Percentiles rank a stretch among this genome's conserved stretches.
phyloP scores from a whole-genome alignment of 2,329 filamentous ascomycete genomes.

The Aspergillus sp. region DNA sequence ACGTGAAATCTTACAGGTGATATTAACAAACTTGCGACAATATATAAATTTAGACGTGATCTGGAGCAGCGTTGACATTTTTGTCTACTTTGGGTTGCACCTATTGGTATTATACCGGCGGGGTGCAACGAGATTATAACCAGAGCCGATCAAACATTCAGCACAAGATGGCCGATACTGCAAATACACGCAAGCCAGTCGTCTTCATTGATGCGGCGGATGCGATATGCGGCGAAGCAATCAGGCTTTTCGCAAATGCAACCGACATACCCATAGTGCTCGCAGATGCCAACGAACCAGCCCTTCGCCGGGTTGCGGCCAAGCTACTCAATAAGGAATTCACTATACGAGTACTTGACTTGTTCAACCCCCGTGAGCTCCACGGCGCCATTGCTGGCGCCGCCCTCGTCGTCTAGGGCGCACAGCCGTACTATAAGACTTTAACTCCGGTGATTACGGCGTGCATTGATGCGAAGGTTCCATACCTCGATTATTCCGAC shows the following conservation, averaged over 20 bases:
- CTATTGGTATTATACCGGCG: too few relatives aligned
- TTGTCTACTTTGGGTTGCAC: too few relatives aligned
- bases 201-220: slow-evolving; percentile 3
- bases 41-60: too few relatives aligned
- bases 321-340: slow-evolving; percentile 1
- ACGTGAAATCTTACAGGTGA: too few relatives aligned
- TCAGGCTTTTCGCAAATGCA: slow-evolving; percentile 3
- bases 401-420: slow-evolving; percentile 1
- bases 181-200: too few relatives aligned
- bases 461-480: slow-evolving; percentile 6
- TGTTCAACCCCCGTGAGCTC: neutral
- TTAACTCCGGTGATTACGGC: neutral
- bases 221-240: slow-evolving; percentile 4
- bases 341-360: slow-evolving; percentile 1
- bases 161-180: too few relatives aligned
- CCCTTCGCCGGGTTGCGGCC: neutral
- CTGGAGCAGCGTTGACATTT: too few relatives aligned
- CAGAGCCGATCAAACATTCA: too few relatives aligned
- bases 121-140: too few relatives aligned
- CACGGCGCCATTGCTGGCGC: neutral
- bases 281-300: slow-evolving; percentile 1
- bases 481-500: slow-evolving; percentile 13
- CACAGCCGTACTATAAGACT: neutral
- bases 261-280: neutral
- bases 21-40: too few relatives aligned